Percentiles rank a stretch among this genome's conserved stretches.
Evolutionary conservation across 169 alveolate genomes (phyloP).

Genomic region (Plasmodium gonderi): DNA sequence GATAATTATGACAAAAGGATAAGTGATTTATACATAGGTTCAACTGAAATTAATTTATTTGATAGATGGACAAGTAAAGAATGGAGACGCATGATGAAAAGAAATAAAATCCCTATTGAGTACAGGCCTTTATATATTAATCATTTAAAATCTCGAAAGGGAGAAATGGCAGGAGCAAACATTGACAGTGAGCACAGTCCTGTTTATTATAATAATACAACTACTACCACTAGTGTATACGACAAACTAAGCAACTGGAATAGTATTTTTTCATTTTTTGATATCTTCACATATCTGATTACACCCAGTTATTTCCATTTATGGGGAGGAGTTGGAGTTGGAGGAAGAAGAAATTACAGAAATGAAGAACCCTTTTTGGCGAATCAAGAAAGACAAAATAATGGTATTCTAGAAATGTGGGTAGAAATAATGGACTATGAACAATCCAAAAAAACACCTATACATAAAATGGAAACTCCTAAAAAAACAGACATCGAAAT

Average conservation of each 20-base stretch:
- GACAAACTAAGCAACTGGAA: conserved; percentile 43
- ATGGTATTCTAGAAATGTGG: conserved; percentile 88
- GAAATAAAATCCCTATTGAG: conserved; percentile 89
- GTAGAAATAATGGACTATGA: conserved; percentile 86
- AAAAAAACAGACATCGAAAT: conserved; percentile 86
- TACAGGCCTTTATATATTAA: conserved; percentile 85
- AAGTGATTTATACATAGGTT: conserved; percentile 87
- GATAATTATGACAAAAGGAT: conserved; percentile 78
- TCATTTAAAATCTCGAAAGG: conserved; percentile 4
- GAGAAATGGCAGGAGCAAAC: not conserved
- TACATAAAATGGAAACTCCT: conserved; percentile 85
- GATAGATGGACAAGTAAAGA: conserved; percentile 91
- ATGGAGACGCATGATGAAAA: conserved; percentile 91
- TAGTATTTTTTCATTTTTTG: conserved; percentile 70
- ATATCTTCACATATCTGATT: conserved; percentile 16
- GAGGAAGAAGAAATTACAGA: not conserved
- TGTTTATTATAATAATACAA: conserved; percentile 68
- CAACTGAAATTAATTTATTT: conserved; percentile 90
- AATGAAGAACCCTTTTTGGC: not conserved
- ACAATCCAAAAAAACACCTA: conserved; percentile 83
- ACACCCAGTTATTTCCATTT: conserved; percentile 1
- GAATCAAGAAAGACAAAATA: conserved; percentile 32
- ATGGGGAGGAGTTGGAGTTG: not conserved
- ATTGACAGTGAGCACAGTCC: conserved; percentile 27
- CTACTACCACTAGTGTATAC: conserved; percentile 48